Evolutionary conservation across 495 filamentous ascomycete genomes (phyloP), one percentile per base, ranked within the genome.

Genomic region (Sabuloglossum arenarium): DNA sequence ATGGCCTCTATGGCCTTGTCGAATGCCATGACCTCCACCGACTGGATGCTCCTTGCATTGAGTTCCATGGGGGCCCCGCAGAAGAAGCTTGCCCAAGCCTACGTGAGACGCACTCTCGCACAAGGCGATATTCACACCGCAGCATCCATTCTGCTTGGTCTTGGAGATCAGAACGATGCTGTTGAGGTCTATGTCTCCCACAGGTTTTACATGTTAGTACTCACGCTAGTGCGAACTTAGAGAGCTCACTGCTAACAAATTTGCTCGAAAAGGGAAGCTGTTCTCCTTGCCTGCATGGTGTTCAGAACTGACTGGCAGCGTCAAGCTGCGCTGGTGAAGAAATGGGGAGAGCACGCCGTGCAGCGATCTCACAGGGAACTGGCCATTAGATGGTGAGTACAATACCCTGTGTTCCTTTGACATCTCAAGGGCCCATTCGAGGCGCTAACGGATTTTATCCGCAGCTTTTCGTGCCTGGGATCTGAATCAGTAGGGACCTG

Each of bases 11-110:
- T 80, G 71, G 67, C 81, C 42, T 78, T 77, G 31, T 78, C 86
- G 0, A 84, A 93, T 53, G 82, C 85, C 28, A 85, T 88, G 71
- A 88, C 87, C 39, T 83, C 84, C 1, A 83, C 82, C 0, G 93
- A 96, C 66, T 98, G 91, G 93, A 94, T 98, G 88, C 73, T 97
- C 58, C 71, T 98, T 6, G 91, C 91, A 14, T 71, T 98, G 53
- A 97, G 86, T 63, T 81, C 84, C 29, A 94, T 97, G 73, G 80
- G 70, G 53, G 78, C 81, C 12, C 87, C 88, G 6, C 85, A 89
- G 61, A 85, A 91, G 61, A 91, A 89, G 63, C 81, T 97, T 54
- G 89, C 85, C 21, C 84, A 93, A 53, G 85, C 87, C 10, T 94
- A 94, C 66, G 88, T 95, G 23, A 87, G 94, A 71, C 81, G 88